Base-by-base conservation (phyloP, 2,329 filamentous ascomycete genomes). In the Pyrenochaeta sp. region DNA sequence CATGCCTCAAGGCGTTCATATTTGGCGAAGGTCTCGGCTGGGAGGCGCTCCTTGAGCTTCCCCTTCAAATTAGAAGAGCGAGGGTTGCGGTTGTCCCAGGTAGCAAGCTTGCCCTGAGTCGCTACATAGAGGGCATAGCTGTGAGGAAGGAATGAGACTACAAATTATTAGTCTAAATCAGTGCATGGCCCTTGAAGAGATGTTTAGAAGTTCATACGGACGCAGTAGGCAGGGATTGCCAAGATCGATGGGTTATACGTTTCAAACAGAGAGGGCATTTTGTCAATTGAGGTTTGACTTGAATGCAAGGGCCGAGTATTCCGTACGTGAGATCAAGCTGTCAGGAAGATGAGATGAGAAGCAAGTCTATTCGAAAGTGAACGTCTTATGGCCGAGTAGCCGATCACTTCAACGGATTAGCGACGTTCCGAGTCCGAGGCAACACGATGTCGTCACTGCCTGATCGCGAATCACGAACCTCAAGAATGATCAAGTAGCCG, bases 1-100 rank as follows among this genome's bases (percentile, higher is more conserved):
- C 74, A 77, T 4, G 72, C 67, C 45, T 75, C 69, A 15, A 71
- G 66, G 27, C 77, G 74, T 60, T 79, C 75, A 38, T 69, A 78
- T 6, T 60, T 65, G 9, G 67, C 71, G 48, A 71, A 76, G 4
- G 58, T 61, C 10, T 68, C 63, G 1, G 69, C 51, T 7, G 69
- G 56, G 3, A 76, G 63, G 4, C 61, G 57, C 34, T 73, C 66
- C 44, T 71, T 68, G 36, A 78, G 55, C 20, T 53, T 58, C 5
- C 55, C 57, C 18, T 69, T 68, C 23, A 70, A 31, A 48, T 65
- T 64, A 11, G 50, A 58, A 20, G 69, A 57, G 46, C 73, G 74
- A 1, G 76, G 72, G 46, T 74, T 75, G 59, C 64, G 62, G 50
- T 76, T 77, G 60, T 78, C 71, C 66, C 68, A 73, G 23, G 60